Evolutionary conservation across 768 basidiomycete species (phyloP).

Genomic region (Kwoniella botswanensis): DNA sequence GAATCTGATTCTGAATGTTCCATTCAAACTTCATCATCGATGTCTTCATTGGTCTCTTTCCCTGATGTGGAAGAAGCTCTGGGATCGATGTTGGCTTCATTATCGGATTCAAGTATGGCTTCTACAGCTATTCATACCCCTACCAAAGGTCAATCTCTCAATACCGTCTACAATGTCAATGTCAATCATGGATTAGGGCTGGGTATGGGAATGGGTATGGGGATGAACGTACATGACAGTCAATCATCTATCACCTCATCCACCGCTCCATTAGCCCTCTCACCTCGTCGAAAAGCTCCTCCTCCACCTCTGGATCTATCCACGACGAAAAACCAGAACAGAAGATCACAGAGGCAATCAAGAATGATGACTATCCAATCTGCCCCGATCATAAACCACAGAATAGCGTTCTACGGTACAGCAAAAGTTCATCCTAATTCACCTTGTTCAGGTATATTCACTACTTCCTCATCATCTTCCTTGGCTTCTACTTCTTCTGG

Average conservation of each 20-base stretch:
- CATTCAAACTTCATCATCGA: slow-evolving; percentile 36
- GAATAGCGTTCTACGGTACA: slow-evolving; percentile 45
- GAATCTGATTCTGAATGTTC: slow-evolving; percentile 32
- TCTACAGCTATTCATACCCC: slow-evolving; percentile 14
- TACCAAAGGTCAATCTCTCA: slow-evolving; percentile 12
- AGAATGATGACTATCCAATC: slow-evolving; percentile 12
- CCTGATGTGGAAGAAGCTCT: slow-evolving; percentile 52
- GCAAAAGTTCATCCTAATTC: slow-evolving; percentile 45
- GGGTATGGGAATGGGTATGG: slow-evolving; percentile 37
- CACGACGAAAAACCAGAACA: background rate
- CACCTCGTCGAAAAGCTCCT: slow-evolving; percentile 25
- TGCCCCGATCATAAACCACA: slow-evolving; percentile 42
- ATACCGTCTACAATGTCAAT: slow-evolving; percentile 6
- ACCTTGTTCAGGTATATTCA: slow-evolving; percentile 42
- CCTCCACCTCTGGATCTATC: slow-evolving; percentile 40
- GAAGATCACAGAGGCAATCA: background rate
- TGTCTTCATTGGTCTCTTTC: slow-evolving; percentile 46
- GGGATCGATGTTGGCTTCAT: slow-evolving; percentile 52
- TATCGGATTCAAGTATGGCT: slow-evolving; percentile 36
- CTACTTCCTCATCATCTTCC: slow-evolving; percentile 14
- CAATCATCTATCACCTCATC: slow-evolving; percentile 21
- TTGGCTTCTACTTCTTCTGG: slow-evolving; percentile 14
- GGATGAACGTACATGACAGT: slow-evolving; percentile 12
- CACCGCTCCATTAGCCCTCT: slow-evolving; percentile 44
- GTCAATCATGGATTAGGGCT: slow-evolving; percentile 39